Conservation (phyloP, 768 basidiomycete genomes). For the Kwoniella botswanensis region DNA sequence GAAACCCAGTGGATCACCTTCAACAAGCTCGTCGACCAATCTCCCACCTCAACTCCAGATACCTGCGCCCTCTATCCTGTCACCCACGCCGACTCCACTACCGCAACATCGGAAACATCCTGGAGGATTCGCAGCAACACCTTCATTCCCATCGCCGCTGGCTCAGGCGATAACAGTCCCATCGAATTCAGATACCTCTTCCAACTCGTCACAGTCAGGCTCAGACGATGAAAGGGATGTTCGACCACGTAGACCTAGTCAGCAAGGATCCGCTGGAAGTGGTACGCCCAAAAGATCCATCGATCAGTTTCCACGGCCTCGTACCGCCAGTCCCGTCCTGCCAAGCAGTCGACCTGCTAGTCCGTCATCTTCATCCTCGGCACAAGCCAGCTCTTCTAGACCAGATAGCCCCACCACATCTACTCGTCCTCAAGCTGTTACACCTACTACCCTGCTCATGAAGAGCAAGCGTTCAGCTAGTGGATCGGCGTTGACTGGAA, state of each 20-base stretch:
- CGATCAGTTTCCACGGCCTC: slow-evolving; percentile 28
- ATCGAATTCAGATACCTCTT: slow-evolving; percentile 42
- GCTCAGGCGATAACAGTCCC: slow-evolving; percentile 52
- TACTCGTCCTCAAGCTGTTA: slow-evolving; percentile 23
- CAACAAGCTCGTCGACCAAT: not conserved
- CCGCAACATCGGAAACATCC: slow-evolving; percentile 39
- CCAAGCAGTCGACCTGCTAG: slow-evolving; percentile 25
- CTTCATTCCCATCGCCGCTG: slow-evolving; percentile 50
- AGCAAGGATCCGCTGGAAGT: slow-evolving; percentile 26
- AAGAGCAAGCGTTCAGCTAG: slow-evolving; percentile 36
- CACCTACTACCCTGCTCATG: slow-evolving; percentile 38
- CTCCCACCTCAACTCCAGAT: slow-evolving; percentile 21
- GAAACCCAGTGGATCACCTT: slow-evolving; percentile 6
- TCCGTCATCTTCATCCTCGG: slow-evolving; percentile 30
- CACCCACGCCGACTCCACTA: slow-evolving; percentile 33
- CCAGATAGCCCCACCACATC: slow-evolving; percentile 35
- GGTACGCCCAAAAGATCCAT: slow-evolving; percentile 37
- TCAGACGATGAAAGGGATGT: slow-evolving; percentile 38
- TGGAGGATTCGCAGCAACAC: slow-evolving; percentile 45
- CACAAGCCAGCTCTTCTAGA: slow-evolving; percentile 32
- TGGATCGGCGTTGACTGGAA: slow-evolving; percentile 31
- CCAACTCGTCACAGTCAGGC: slow-evolving; percentile 40
- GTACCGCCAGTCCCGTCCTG: slow-evolving; percentile 33
- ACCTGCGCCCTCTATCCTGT: slow-evolving; percentile 21
- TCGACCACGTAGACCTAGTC: slow-evolving; percentile 17